These are phyloP conservation scores for Prunus kanzakura DNA, from an alignment of 306 rosid species.

Conservation along the genomic window DNA sequence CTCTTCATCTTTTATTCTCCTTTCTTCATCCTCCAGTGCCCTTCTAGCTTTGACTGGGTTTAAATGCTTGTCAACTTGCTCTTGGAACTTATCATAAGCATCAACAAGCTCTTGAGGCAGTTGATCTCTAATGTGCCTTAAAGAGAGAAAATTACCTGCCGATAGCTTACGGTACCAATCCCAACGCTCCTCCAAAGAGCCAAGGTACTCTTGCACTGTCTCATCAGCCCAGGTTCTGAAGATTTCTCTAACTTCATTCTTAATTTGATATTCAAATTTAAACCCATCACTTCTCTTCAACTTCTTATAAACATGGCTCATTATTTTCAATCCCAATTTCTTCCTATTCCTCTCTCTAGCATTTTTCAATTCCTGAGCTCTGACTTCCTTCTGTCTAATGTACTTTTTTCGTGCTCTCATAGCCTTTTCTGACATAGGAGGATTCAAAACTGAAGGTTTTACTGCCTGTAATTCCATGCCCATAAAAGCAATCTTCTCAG, in stretches of 20 bases:
- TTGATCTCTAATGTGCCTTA: conserved; percentile 71
- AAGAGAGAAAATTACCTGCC: conserved; percentile 69
- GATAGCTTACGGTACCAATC: conserved; percentile 68
- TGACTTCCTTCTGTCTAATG: conserved; percentile 84
- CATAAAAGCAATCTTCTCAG: conserved; percentile 76
- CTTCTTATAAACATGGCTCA: conserved; percentile 69
- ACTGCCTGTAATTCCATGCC: conserved; percentile 88
- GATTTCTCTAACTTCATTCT: conserved; percentile 55
- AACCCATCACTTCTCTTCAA: conserved; percentile 46
- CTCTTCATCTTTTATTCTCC: conserved; percentile 55
- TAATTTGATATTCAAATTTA: conserved; percentile 59
- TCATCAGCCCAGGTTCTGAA: conserved; percentile 75
- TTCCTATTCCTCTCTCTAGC: conserved; percentile 84
- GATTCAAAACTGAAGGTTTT: conserved; percentile 59
- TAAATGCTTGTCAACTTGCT: conserved; percentile 67
- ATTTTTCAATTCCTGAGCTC: conserved; percentile 63
- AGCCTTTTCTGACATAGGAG: conserved; percentile 76
- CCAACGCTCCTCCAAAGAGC: conserved; percentile 57
- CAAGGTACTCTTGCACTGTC: conserved; percentile 57
- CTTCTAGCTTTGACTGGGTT: conserved; percentile 59
- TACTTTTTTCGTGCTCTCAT: conserved; percentile 80
- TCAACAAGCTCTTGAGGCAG: conserved; percentile 68
- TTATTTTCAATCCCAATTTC: conserved; percentile 68
- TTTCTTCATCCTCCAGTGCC: conserved; percentile 61
- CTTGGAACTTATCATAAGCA: conserved; percentile 81